phyloP scores from a whole-genome alignment of 305 asterid genomes.

The Solanum hybrid region DNA sequence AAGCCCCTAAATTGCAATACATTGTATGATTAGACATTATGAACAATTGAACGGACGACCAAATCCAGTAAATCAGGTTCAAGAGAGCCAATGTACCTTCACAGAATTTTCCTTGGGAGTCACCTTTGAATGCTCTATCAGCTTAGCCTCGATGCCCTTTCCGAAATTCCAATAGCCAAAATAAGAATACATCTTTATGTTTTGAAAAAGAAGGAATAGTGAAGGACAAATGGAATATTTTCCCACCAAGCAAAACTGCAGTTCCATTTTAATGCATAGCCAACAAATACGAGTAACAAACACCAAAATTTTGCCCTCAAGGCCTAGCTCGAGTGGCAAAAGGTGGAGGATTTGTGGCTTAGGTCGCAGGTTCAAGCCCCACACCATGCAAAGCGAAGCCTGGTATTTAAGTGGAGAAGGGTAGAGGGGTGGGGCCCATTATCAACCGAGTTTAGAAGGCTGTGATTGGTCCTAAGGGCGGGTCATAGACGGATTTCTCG shows the following conservation, averaged over 20 bases:
- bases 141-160: constrained; percentile 44
- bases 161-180: not conserved
- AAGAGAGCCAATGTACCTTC: constrained; percentile 22
- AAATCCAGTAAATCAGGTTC: not conserved
- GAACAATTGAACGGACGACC: not conserved
- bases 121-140: constrained; percentile 31
- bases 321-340: not conserved
- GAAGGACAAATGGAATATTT: not conserved
- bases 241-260: not conserved
- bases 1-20: constrained; percentile 44
- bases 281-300: not conserved
- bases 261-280: not conserved
- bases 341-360: not conserved
- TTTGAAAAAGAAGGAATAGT: not conserved
- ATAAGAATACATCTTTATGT: not conserved
- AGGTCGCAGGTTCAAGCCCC: not conserved
- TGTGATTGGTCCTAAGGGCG: not conserved
- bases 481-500: not conserved
- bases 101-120: constrained; percentile 21
- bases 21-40: constrained; percentile 9
- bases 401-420: not conserved
- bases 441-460: not conserved
- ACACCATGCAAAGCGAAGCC: not conserved
- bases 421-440: not conserved
- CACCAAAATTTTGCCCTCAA: not conserved